These are phyloP conservation scores for Lichtheimia corymbifera DNA, from an alignment of 371 early-diverging fungal genomes.

Conservation along the genomic window DNA sequence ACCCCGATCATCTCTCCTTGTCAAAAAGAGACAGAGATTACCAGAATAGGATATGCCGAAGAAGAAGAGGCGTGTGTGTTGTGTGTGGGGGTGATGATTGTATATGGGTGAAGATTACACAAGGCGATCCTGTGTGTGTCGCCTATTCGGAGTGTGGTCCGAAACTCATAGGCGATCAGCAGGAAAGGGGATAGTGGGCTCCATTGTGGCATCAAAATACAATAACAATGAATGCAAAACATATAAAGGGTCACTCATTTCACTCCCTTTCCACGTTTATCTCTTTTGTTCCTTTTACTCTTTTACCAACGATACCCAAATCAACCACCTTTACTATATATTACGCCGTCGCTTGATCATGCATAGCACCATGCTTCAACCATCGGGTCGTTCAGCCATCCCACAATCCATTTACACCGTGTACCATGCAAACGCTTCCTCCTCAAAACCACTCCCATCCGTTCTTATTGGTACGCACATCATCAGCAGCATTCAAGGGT, in stretches of 20 bases:
- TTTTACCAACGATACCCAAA: constrained; percentile 9
- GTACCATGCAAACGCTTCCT: not conserved
- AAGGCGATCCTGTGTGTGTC: constrained; percentile 1
- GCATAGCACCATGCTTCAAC: constrained; percentile 3
- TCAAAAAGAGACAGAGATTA: no score
- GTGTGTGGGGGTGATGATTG: no score
- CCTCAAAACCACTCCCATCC: constrained; percentile 17
- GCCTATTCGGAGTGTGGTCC: constrained; percentile 9
- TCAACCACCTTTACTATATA: not conserved
- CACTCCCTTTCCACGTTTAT: constrained; percentile 9
- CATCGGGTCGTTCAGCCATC: not conserved
- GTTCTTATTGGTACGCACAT: constrained; percentile 21
- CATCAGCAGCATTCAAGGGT: not conserved
- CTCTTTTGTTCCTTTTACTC: constrained; percentile 3
- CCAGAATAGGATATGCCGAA: no score
- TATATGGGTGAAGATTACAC: no score
- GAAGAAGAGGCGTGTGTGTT: no score
- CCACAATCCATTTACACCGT: not conserved
- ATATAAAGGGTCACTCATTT: constrained; percentile 8
- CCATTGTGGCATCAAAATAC: not conserved
- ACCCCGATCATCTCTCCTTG: no score
- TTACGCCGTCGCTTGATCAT: constrained; percentile 2
- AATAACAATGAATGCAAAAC: constrained; percentile 14
- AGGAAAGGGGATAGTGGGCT: constrained; percentile 3
- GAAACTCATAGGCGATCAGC: constrained; percentile 4